Evolutionary conservation across 2,329 filamentous ascomycete genomes (phyloP).

Genomic region (Immersiporthe knoxdaviesiana): DNA sequence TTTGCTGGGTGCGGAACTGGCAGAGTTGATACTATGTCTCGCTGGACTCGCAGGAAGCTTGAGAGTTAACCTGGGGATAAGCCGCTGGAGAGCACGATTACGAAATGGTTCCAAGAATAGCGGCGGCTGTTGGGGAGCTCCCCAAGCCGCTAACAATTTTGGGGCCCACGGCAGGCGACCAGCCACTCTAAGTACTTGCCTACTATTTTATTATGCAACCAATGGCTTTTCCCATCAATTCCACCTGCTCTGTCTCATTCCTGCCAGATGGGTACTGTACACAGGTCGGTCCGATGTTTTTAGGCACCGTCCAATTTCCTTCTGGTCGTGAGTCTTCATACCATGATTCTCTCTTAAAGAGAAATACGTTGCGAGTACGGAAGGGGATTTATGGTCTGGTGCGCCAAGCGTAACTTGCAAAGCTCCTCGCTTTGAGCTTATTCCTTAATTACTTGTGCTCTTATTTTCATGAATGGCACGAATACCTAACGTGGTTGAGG

Average conservation of each 20-base stretch:
- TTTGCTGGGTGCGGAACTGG: background rate
- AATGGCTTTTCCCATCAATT: background rate
- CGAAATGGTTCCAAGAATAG: constrained; percentile 23
- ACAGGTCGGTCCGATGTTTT: background rate
- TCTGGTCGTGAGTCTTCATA: background rate
- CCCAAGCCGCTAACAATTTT: constrained; percentile 18
- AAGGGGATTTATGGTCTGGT: background rate
- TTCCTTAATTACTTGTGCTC: constrained; percentile 18
- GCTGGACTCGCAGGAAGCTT: background rate
- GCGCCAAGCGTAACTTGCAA: background rate
- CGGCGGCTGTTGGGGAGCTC: constrained; percentile 6
- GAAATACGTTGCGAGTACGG: background rate
- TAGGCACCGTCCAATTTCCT: background rate
- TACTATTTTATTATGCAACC: background rate
- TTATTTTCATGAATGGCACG: constrained; percentile 14
- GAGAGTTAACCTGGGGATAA: background rate
- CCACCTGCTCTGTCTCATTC: background rate
- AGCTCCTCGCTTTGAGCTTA: constrained; percentile 18
- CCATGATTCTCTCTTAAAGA: background rate
- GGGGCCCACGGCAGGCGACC: background rate
- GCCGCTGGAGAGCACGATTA: constrained; percentile 20
- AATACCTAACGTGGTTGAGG: constrained; percentile 11
- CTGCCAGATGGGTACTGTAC: background rate
- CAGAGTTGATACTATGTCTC: background rate
- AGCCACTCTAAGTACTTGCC: background rate